A percentile compares a stretch with the other conserved stretches of the same genome.
Conservation (phyloP, 768 basidiomycete genomes). For the Leccinellum rugosiceps region DNA sequence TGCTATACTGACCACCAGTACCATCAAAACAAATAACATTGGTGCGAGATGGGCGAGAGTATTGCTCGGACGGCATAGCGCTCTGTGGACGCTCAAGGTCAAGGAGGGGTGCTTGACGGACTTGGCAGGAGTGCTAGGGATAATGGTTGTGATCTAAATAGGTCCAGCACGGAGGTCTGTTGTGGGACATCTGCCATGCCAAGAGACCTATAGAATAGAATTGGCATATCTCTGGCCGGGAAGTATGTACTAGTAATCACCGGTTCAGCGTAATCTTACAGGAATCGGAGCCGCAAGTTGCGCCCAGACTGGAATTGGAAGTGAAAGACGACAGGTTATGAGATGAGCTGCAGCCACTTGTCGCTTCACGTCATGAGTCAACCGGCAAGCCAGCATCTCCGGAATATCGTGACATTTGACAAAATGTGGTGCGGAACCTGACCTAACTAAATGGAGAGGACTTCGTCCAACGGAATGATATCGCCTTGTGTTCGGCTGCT, state of each 20-base stretch:
- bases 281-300: neutral
- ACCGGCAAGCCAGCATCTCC: neutral
- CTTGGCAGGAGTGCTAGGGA: neutral
- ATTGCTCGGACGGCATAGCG: slow-evolving; percentile 16
- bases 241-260: neutral
- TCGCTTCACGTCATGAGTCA: neutral
- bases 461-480: neutral
- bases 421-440: neutral
- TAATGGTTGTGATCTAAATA: neutral
- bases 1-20: slow-evolving; percentile 51
- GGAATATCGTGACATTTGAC: no score
- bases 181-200: slow-evolving; percentile 1
- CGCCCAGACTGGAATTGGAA: no score
- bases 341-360: neutral
- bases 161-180: neutral
- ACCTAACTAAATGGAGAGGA: neutral
- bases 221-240: neutral
- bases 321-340: neutral
- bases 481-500: neutral
- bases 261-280: neutral
- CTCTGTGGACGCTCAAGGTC: neutral
- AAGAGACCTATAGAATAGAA: neutral
- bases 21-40: slow-evolving; percentile 73
- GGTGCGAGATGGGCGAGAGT: slow-evolving; percentile 33
- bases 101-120: neutral